These are phyloP conservation scores for Claviceps sp. DNA, from an alignment of 2,329 filamentous ascomycete species.

Conservation along the genomic window DNA sequence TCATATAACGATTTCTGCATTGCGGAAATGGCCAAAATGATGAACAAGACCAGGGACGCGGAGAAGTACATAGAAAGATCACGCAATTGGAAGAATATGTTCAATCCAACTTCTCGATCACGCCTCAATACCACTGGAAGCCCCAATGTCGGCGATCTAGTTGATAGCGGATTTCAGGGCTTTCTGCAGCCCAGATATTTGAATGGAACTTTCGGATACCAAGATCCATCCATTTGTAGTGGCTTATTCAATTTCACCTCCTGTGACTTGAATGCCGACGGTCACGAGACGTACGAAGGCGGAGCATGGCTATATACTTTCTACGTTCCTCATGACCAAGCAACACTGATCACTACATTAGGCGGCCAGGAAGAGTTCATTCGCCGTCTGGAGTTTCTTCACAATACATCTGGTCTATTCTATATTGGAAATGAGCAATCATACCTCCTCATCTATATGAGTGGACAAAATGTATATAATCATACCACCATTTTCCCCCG, in stretches of 20 bases:
- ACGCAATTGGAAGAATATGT: slow-evolving; percentile 58
- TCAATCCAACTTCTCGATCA: slow-evolving; percentile 20
- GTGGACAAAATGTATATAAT: slow-evolving; percentile 39
- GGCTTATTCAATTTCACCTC: slow-evolving; percentile 33
- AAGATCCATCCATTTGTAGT: slow-evolving; percentile 37
- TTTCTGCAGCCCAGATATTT: slow-evolving; percentile 56
- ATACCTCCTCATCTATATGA: slow-evolving; percentile 37
- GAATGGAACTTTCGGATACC: slow-evolving; percentile 54
- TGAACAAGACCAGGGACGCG: slow-evolving; percentile 40
- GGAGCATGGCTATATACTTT: slow-evolving; percentile 64
- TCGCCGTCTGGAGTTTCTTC: slow-evolving; percentile 48
- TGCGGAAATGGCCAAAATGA: slow-evolving; percentile 42
- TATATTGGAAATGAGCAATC: slow-evolving; percentile 54
- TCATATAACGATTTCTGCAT: slow-evolving; percentile 69
- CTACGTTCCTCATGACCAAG: slow-evolving; percentile 33
- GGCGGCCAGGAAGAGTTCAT: slow-evolving; percentile 46
- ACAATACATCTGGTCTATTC: slow-evolving; percentile 46
- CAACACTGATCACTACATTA: slow-evolving; percentile 34
- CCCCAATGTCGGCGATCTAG: background rate
- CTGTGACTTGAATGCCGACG: slow-evolving; percentile 15
- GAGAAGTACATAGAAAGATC: slow-evolving; percentile 48
- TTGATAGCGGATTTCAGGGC: slow-evolving; percentile 27
- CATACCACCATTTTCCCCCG: slow-evolving; percentile 35
- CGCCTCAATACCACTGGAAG: slow-evolving; percentile 8
- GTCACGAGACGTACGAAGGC: slow-evolving; percentile 49